These are phyloP conservation scores for Neurospora tetrasperma DNA, from an alignment of 495 filamentous ascomycete species.

Conservation along the genomic window DNA sequence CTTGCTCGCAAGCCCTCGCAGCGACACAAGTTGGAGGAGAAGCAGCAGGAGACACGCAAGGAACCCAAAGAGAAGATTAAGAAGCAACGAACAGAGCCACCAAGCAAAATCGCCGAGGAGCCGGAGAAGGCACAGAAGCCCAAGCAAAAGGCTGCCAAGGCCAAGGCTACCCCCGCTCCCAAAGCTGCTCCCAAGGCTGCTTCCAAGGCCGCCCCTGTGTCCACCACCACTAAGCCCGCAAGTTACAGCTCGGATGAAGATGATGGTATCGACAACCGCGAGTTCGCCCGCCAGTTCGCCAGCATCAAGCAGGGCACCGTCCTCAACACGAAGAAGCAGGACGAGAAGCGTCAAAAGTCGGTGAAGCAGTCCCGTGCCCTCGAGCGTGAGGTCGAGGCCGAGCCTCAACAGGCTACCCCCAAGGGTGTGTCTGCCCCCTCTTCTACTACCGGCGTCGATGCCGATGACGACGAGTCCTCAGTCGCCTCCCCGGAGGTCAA, in stretches of 20 bases:
- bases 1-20: slow-evolving; percentile 8
- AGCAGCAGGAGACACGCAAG: slow-evolving; percentile 25
- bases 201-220: slow-evolving; percentile 4
- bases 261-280: slow-evolving; percentile 55
- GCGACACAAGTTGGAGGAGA: slow-evolving; percentile 25
- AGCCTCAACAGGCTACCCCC: slow-evolving; percentile 7
- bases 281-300: slow-evolving; percentile 62
- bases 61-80: slow-evolving; percentile 26
- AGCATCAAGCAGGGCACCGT: slow-evolving; percentile 54
- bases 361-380: slow-evolving; percentile 46
- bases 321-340: slow-evolving; percentile 43
- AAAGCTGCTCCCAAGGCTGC: neutral
- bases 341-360: slow-evolving; percentile 51
- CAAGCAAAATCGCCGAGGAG: slow-evolving; percentile 16
- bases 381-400: slow-evolving; percentile 23
- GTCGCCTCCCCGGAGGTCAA: slow-evolving; percentile 48
- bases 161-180: neutral
- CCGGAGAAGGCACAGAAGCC: slow-evolving; percentile 23
- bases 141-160: slow-evolving; percentile 19
- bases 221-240: slow-evolving; percentile 7
- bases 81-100: slow-evolving; percentile 18
- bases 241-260: slow-evolving; percentile 41
- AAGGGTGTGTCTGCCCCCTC: slow-evolving; percentile 43
- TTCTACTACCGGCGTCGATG: slow-evolving; percentile 69
- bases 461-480: slow-evolving; percentile 69